These are phyloP conservation scores for Kuraishia hungarica DNA, from an alignment of 805 yeast genomes.

Conservation along the genomic window DNA sequence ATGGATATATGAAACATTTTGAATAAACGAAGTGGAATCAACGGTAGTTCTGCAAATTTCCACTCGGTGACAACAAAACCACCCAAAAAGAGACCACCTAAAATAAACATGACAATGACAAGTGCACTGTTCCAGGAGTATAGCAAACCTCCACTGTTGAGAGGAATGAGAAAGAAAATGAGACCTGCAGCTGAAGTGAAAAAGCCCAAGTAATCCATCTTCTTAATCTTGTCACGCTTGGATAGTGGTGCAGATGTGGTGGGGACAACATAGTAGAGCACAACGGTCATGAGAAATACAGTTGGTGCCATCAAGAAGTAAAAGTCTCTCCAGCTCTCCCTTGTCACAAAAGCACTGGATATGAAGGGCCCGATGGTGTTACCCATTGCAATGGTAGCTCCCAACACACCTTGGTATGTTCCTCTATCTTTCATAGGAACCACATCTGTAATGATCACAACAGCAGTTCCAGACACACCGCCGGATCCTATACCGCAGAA, in stretches of 20 bases:
- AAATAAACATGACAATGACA: constrained; percentile 29
- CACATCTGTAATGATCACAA: constrained; percentile 46
- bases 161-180: constrained; percentile 42
- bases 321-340: constrained; percentile 41
- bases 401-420: constrained; percentile 47
- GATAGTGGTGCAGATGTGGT: constrained; percentile 21
- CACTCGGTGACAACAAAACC: constrained; percentile 42
- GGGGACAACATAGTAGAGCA: constrained; percentile 26
- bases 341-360: constrained; percentile 39
- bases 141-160: constrained; percentile 53
- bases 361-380: constrained; percentile 48
- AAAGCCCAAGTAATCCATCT: constrained; percentile 47
- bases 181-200: constrained; percentile 36
- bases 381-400: constrained; percentile 41
- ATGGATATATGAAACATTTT: constrained; percentile 24
- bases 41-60: constrained; percentile 39
- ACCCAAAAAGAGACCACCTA: constrained; percentile 33
- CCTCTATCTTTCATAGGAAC: constrained; percentile 47
- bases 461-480: constrained; percentile 39
- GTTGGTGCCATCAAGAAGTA: constrained; percentile 40
- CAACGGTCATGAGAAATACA: constrained; percentile 21
- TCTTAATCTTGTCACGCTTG: constrained; percentile 28
- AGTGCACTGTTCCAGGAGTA: constrained; percentile 44
- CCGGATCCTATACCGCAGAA: constrained; percentile 51
- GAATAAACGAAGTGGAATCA: constrained; percentile 43